Evolutionary conservation across 192 early-diverging fungal species (phyloP), one percentile per base, ranked within the genome.

Genomic region (Backusella luteola): DNA sequence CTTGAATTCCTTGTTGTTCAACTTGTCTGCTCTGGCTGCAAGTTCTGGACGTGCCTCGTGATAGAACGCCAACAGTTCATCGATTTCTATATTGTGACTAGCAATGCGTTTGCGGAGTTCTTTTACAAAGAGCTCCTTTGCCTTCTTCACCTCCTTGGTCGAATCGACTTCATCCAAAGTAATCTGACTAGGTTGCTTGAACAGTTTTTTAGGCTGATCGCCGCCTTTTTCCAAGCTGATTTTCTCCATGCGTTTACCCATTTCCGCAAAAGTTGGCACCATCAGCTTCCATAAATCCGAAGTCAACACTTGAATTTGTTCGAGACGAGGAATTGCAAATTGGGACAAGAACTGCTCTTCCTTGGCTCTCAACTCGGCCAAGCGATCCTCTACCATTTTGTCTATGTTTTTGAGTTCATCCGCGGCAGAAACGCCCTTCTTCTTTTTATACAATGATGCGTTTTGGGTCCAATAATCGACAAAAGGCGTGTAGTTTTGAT

Each of bases 1-100:
- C n/a, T 86, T 83, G 70, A 93, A 90, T 23, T 94, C 93, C 79
- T 91, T 93, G 71, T 93, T 85, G 32, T 80, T 83, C 0, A 88
- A 84, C 39, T 87, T 89, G 29, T 90, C 91, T 29, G 90, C 81
- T 75, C 89, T 80, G 9, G 87, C 79, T 46, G 81, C 36, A 14
- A 69, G 34, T 12, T 32, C 66, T 14, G 66, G 32, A 15, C 66
- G 39, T n/a, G 38, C 29, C 6, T 19, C 21, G 17, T 34, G 14
- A 36, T 69, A 76, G 12, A 7, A 29, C 19, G 32, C 52, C 44
- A 46, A 67, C 9, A 78, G 17, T 19, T 59, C 38, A 15, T 79
- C 81, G 0, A 88, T 75, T 26, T 74, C 77, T 6, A 70, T 56
- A 52, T 80, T 85, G 21, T 88, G 84, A 72, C 84, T 84, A 3